Conservation (phyloP, 805 yeast genomes). For the Saccharomyces eubayanus region DNA sequence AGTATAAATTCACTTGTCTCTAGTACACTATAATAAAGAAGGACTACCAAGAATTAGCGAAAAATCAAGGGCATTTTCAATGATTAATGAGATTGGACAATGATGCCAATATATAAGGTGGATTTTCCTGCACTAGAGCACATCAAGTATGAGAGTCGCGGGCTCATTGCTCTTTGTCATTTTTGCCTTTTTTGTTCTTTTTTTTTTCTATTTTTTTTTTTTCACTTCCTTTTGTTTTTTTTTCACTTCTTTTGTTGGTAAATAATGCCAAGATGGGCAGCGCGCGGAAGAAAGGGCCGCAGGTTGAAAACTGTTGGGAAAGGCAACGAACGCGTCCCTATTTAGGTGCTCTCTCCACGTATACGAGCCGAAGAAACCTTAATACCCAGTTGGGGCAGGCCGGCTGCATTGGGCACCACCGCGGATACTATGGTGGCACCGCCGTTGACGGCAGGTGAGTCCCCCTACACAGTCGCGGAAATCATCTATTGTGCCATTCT, state of each 20-base stretch:
- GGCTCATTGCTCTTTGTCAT: not conserved
- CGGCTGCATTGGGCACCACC: slow-evolving; percentile 5
- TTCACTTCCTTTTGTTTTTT: not conserved
- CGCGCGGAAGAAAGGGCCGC: not conserved
- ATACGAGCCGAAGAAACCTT: slow-evolving; percentile 12
- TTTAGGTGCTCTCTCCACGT: not conserved
- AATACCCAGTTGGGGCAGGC: slow-evolving; percentile 55
- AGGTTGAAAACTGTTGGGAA: not conserved
- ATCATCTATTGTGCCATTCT: not conserved
- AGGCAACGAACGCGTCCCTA: not conserved
- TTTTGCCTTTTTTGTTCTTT: not conserved
- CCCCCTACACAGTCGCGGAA: not conserved
- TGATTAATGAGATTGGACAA: not conserved
- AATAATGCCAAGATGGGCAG: not conserved
- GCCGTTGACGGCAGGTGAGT: not conserved
- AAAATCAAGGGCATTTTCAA: slow-evolving; percentile 29
- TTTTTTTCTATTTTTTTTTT: not conserved
- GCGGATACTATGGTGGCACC: not conserved
- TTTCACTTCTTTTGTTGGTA: not conserved
- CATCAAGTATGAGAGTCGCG: not conserved
- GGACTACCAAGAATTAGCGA: slow-evolving; percentile 58
- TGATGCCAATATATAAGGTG: not conserved
- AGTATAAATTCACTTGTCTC: not conserved
- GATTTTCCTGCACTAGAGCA: not conserved
- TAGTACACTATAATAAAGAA: slow-evolving; percentile 32